A percentile compares a stretch with the other conserved stretches of the same genome.
Evolutionary conservation across 2,329 filamentous ascomycete species (phyloP).

Genomic region (Ophiostoma tasmaniense): DNA sequence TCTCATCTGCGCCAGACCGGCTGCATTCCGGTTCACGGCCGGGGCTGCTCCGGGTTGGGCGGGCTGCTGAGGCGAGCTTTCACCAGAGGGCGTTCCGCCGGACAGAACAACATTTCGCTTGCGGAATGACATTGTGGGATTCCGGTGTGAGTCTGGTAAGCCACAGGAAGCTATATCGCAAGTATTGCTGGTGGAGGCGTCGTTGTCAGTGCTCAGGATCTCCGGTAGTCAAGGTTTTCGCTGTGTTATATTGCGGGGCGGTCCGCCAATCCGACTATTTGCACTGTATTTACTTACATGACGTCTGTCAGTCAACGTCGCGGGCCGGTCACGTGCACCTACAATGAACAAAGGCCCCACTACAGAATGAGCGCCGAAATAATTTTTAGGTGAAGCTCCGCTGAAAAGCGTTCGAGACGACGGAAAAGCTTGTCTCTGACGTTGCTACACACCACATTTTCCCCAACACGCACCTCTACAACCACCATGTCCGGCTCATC

Average conservation of each 20-base stretch:
- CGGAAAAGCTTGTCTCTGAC: neutral
- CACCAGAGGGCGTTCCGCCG: conserved; percentile 17
- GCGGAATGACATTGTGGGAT: conserved; percentile 46
- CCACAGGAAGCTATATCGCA: neutral
- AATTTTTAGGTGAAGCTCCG: conserved; percentile 12
- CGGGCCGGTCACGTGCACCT: neutral
- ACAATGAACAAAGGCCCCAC: neutral
- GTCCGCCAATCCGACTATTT: neutral
- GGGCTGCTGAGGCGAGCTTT: conserved; percentile 8
- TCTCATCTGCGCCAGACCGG: conserved; percentile 3
- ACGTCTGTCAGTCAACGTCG: neutral
- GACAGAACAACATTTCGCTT: conserved; percentile 48
- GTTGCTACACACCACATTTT: neutral
- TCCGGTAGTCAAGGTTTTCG: neutral
- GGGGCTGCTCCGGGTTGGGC: neutral
- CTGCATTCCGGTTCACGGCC: neutral
- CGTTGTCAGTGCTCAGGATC: neutral
- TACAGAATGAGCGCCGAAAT: conserved; percentile 9
- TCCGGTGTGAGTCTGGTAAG: neutral
- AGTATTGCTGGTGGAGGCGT: neutral
- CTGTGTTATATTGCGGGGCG: neutral
- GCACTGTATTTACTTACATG: neutral
- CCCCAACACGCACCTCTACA: neutral
- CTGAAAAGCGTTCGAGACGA: neutral
- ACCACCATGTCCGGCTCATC: conserved; percentile 45